Evolutionary conservation across 169 alveolate species (phyloP), one percentile per base, ranked within the genome.

Genomic region (Plasmodium chabaudi): DNA sequence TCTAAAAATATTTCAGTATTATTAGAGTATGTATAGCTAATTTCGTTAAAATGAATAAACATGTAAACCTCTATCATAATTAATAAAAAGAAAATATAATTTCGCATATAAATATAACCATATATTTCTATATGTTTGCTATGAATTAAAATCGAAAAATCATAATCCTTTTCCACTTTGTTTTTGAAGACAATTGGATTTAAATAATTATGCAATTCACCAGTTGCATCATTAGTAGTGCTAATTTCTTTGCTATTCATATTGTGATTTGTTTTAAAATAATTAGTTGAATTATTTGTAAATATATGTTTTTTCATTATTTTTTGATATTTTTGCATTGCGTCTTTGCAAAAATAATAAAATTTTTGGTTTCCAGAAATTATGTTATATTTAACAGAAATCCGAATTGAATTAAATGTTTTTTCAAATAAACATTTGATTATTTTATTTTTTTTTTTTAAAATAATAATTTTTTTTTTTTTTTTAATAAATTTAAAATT

Each of bases 101-200:
- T 69, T 17, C 89, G 34, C n/a, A 79, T 49, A 46, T 64, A 79
- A 0, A 67, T 44, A 65, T 79, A 79, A 27, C 89, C 89, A 39
- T 79, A 79, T 25, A 65, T 6, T 67, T 79, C 72, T 59, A 79
- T 27, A 49, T 79, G 89, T n/a, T 25, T 23, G 9, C 46, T 51
- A 46, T 79, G 89, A 65, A 79, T 17, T 19, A 79, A 53, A 51
- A 79, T 34, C 1, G 89, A 79, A 42, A 79, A 79, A 55, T 79
- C 82, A 23, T 79, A 79, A 65, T 65, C 53, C 67, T 79, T 67
- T 57, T 79, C 9, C 1, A 57, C 15, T 9, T 23, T 34, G 65
- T 79, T 79, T 79, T 79, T 79, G 19, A 79, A 47, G 67, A 79
- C 71, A 79, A 46, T 57, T n/a, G 89, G 89, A 53, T 79, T 79